These are phyloP conservation scores for Fusarium cyanostomum DNA, from an alignment of 2,329 filamentous ascomycete species.

Conservation along the genomic window DNA sequence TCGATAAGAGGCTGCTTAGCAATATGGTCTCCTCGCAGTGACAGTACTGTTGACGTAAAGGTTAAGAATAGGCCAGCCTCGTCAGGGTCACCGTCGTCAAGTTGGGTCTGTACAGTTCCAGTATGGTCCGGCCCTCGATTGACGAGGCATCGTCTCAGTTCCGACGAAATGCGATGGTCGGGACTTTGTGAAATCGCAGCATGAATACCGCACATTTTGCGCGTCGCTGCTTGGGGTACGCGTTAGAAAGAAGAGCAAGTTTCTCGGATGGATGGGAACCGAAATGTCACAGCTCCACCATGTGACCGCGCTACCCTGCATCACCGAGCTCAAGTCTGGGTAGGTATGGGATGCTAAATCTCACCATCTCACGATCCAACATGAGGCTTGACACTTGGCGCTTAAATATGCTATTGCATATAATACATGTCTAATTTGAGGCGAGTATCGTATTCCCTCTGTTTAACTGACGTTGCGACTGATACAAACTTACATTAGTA, in stretches of 20 bases:
- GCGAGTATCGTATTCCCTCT: too few species aligned
- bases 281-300: constrained; percentile 19
- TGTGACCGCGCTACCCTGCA: constrained; percentile 7
- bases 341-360: too few species aligned
- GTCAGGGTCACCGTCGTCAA: constrained; percentile 37
- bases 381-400: not conserved
- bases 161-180: constrained; percentile 43
- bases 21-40: constrained; percentile 79
- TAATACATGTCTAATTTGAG: too few species aligned
- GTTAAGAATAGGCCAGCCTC: constrained; percentile 57
- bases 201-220: constrained; percentile 70
- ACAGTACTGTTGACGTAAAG: constrained; percentile 87
- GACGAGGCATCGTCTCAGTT: constrained; percentile 57
- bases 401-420: too few species aligned
- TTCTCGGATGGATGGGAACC: constrained; percentile 1
- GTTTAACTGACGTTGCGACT: too few species aligned
- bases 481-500: too few species aligned
- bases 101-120: constrained; percentile 52
- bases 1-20: constrained; percentile 78
- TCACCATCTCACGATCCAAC: too few species aligned
- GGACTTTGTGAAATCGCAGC: constrained; percentile 54
- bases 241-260: constrained; percentile 17
- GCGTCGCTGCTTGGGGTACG: constrained; percentile 19
- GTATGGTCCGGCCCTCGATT: constrained; percentile 70
- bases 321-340: too few species aligned